Percentiles rank a stretch among this genome's conserved stretches.
These are phyloP conservation scores for Microbotryum silenes-acaulis DNA, from an alignment of 1,284 basidiomycete genomes.

Conservation along the genomic window DNA sequence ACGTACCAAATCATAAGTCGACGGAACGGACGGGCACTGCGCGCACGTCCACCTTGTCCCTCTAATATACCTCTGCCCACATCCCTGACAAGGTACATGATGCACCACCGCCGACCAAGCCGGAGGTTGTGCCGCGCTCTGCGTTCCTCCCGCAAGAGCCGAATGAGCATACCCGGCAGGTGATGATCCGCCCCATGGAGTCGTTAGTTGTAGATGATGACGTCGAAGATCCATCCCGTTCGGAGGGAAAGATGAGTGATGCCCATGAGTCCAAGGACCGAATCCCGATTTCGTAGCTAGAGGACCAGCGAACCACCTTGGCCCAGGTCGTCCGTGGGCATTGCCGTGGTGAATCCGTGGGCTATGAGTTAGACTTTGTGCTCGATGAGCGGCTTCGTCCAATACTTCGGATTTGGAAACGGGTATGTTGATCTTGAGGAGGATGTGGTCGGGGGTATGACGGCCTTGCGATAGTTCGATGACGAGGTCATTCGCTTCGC, in stretches of 20 bases:
- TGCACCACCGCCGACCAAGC: neutral
- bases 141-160: neutral
- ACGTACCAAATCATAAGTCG: constrained; percentile 6
- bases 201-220: too few relatives aligned
- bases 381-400: neutral
- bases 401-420: neutral
- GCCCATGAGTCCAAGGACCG: too few relatives aligned
- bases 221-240: too few relatives aligned
- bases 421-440: constrained; percentile 15
- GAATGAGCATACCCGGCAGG: neutral
- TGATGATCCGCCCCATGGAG: too few relatives aligned
- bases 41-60: constrained; percentile 9
- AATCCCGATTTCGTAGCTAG: neutral
- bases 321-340: neutral
- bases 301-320: neutral
- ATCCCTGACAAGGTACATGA: neutral
- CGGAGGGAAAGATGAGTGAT: too few relatives aligned
- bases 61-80: neutral
- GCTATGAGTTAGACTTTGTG: neutral
- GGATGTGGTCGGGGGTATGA: constrained; percentile 13
- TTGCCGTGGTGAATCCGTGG: neutral
- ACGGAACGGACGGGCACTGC: constrained; percentile 2
- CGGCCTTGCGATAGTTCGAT: neutral
- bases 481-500: constrained; percentile 4
- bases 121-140: neutral